phyloP scores from a whole-genome alignment of 306 rosid genomes.

The Begonia masoniana region DNA sequence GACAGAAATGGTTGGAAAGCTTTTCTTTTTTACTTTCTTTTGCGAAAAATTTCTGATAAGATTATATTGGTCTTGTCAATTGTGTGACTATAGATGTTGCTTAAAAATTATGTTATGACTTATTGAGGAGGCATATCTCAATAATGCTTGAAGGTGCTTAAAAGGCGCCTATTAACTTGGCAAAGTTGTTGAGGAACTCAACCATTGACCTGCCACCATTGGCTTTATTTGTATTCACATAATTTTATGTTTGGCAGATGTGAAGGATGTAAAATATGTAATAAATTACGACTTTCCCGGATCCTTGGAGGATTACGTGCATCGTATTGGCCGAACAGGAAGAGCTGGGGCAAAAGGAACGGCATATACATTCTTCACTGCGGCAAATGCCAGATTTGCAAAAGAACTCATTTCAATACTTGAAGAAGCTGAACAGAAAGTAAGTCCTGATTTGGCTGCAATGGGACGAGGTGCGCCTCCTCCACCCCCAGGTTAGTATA shows the following conservation, averaged over 20 bases:
- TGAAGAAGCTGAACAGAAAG: conserved; percentile 93
- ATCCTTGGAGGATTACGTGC: conserved; percentile 96
- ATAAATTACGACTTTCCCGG: conserved; percentile 94
- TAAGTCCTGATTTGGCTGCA: conserved; percentile 84
- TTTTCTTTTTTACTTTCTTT: too few species aligned
- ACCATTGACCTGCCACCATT: background rate
- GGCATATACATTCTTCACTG: conserved; percentile 92
- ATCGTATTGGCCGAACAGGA: conserved; percentile 96
- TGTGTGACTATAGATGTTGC: too few species aligned
- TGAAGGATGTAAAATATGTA: conserved; percentile 89
- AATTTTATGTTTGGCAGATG: conserved; percentile 42
- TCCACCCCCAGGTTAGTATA: conserved; percentile 68
- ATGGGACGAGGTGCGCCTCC: conserved; percentile 98
- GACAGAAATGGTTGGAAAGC: too few species aligned
- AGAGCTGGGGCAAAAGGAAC: conserved; percentile 99
- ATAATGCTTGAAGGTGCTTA: too few species aligned
- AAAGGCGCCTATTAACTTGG: background rate
- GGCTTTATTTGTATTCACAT: conserved; percentile 3
- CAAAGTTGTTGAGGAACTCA: background rate
- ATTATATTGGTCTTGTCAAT: too few species aligned
- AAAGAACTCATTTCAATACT: conserved; percentile 81
- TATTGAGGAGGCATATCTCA: too few species aligned
- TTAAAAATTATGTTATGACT: too few species aligned
- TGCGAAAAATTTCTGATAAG: too few species aligned
- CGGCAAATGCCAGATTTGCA: conserved; percentile 90